A percentile compares a stretch with the other conserved stretches of the same genome.
Evolutionary conservation across 306 rosid genomes (phyloP).

Genomic region (Cucurbita argyrosperma): DNA sequence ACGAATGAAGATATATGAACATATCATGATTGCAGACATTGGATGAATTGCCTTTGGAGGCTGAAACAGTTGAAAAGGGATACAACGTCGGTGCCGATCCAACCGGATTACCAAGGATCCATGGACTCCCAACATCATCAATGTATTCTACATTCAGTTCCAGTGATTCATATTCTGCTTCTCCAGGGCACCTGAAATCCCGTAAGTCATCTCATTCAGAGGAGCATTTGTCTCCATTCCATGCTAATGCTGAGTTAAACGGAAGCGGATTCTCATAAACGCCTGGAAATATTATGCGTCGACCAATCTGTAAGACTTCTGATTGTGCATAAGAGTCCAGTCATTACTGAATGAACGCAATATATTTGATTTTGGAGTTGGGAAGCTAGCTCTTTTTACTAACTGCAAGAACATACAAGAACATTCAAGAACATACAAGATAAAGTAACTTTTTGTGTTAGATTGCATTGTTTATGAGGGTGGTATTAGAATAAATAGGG

Average conservation of each 20-base stretch:
- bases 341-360: constrained; percentile 5
- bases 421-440: not conserved
- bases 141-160: constrained; percentile 55
- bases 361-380: constrained; percentile 36
- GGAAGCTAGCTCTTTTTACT: constrained; percentile 4
- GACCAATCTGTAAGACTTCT: constrained; percentile 23
- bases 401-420: not conserved
- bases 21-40: constrained; percentile 37
- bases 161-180: constrained; percentile 41
- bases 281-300: constrained; percentile 38
- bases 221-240: constrained; percentile 54
- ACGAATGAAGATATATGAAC: not conserved
- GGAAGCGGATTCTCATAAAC: constrained; percentile 40
- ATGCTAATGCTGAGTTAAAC: constrained; percentile 58
- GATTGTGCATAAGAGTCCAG: not conserved
- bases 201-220: constrained; percentile 81
- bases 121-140: constrained; percentile 66
- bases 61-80: constrained; percentile 90
- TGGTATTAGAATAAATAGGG: constrained; percentile 4
- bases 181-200: constrained; percentile 57
- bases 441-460: not conserved
- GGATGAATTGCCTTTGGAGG: constrained; percentile 89
- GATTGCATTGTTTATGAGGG: not conserved
- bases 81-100: constrained; percentile 54
- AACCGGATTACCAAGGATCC: constrained; percentile 79